Evolutionary conservation across 441 rosid genomes (phyloP).

Genomic region (Viola pubescens): DNA sequence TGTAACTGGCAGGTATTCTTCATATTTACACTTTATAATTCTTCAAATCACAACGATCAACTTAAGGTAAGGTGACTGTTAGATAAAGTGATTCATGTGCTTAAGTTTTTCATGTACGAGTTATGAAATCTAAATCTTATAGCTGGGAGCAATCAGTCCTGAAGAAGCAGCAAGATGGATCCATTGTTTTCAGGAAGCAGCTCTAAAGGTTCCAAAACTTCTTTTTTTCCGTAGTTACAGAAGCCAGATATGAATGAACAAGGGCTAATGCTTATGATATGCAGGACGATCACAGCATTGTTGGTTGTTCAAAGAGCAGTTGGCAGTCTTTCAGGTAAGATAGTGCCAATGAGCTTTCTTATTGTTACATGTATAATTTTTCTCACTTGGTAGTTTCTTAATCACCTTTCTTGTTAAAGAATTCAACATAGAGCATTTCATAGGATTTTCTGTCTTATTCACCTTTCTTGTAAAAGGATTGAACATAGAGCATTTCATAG

Average conservation of each 20-base stretch:
- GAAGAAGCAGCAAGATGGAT: slow-evolving; percentile 99
- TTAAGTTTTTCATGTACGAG: slow-evolving; percentile 25
- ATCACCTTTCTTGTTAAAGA: slow-evolving; percentile 3
- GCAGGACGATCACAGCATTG: slow-evolving; percentile 49
- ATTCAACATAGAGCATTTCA: neutral
- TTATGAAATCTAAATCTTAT: slow-evolving; percentile 26
- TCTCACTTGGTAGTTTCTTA: neutral
- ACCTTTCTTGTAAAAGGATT: no score
- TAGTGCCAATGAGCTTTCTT: neutral
- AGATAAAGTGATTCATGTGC: slow-evolving; percentile 7
- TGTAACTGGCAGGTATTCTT: slow-evolving; percentile 66
- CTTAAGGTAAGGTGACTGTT: slow-evolving; percentile 70
- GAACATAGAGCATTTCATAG: no score
- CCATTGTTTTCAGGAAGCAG: slow-evolving; percentile 67
- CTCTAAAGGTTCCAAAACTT: slow-evolving; percentile 51
- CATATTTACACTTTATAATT: slow-evolving; percentile 79
- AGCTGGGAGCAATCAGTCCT: slow-evolving; percentile 97
- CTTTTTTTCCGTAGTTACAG: slow-evolving; percentile 2
- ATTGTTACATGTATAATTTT: neutral
- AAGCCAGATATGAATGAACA: slow-evolving; percentile 7
- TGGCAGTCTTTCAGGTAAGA: slow-evolving; percentile 65
- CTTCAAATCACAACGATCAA: slow-evolving; percentile 83
- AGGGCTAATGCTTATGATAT: slow-evolving; percentile 25
- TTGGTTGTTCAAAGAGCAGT: slow-evolving; percentile 49
- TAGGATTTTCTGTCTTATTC: no score